Evolutionary conservation across 2,329 filamentous ascomycete species (phyloP).

Genomic region (Emergomyces africanus): DNA sequence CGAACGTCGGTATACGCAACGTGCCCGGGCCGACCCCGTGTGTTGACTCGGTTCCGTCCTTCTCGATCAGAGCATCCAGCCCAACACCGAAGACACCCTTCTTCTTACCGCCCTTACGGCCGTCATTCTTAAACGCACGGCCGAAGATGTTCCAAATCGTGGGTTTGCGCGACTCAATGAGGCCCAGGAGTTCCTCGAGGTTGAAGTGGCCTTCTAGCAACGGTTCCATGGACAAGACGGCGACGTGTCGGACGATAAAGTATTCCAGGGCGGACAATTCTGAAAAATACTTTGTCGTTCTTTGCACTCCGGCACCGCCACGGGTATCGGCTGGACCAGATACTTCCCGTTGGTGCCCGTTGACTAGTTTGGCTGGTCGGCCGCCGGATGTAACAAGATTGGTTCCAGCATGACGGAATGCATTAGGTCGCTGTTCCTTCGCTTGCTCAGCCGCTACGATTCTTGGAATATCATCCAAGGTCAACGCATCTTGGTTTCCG

Average conservation of each 20-base stretch:
- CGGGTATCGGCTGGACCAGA: conserved; percentile 40
- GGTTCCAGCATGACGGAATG: conserved; percentile 61
- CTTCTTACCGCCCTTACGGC: conserved; percentile 61
- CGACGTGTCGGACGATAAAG: conserved; percentile 91
- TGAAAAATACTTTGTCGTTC: conserved; percentile 76
- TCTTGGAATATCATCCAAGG: conserved; percentile 87
- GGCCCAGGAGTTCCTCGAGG: conserved; percentile 79
- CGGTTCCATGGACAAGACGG: conserved; percentile 88
- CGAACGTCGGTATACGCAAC: conserved; percentile 77
- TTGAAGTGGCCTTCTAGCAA: conserved; percentile 81
- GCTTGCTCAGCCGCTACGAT: conserved; percentile 95
- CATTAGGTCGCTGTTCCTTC: conserved; percentile 72
- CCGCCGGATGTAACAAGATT: conserved; percentile 49
- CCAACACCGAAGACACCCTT: conserved; percentile 89
- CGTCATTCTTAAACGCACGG: conserved; percentile 83
- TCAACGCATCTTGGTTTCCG: conserved; percentile 79
- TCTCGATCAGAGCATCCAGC: conserved; percentile 77
- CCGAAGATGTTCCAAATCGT: conserved; percentile 99
- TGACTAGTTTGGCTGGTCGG: conserved; percentile 52
- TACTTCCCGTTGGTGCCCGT: conserved; percentile 56
- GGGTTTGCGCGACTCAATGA: conserved; percentile 86
- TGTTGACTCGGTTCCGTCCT: conserved; percentile 92
- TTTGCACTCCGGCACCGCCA: conserved; percentile 41
- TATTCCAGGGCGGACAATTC: conserved; percentile 92
- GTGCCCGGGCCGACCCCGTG: conserved; percentile 89